Percentiles rank a stretch among this genome's conserved stretches.
Conservation (phyloP, 2,329 filamentous ascomycete genomes). For the Xylaria digitata region DNA sequence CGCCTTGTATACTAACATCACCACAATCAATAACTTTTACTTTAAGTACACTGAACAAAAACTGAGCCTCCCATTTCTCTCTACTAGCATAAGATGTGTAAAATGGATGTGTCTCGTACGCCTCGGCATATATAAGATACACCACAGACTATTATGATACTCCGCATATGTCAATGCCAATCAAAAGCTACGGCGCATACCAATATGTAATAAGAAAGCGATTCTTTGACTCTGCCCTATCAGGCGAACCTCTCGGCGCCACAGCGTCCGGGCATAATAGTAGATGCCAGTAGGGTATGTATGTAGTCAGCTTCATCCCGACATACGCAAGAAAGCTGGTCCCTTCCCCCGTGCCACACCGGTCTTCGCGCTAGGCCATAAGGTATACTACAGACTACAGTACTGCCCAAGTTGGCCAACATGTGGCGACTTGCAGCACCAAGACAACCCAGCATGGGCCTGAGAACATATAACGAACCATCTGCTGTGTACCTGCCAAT, state of each 20-base stretch:
- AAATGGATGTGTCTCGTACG: no score
- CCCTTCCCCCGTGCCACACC: neutral
- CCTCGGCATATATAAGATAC: no score
- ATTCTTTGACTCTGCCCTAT: conserved; percentile 31
- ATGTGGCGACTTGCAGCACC: conserved; percentile 1
- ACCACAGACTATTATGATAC: no score
- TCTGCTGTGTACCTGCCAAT: neutral
- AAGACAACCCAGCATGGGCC: neutral
- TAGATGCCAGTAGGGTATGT: neutral
- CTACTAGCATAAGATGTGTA: no score
- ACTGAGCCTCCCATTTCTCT: no score
- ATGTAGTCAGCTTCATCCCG: neutral
- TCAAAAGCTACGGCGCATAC: neutral
- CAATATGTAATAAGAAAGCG: conserved; percentile 4
- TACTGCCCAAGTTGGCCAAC: neutral
- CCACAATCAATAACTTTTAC: no score
- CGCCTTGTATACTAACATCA: no score
- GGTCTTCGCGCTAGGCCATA: conserved; percentile 4
- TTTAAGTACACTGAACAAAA: no score
- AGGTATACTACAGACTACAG: neutral
- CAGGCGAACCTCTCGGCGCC: conserved; percentile 29
- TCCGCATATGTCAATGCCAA: neutral
- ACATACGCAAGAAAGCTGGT: neutral
- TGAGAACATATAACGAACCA: neutral
- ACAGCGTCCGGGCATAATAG: conserved; percentile 14